Conservation (phyloP, 352 stramenopile species). For the Phytophthora tentaculata region DNA sequence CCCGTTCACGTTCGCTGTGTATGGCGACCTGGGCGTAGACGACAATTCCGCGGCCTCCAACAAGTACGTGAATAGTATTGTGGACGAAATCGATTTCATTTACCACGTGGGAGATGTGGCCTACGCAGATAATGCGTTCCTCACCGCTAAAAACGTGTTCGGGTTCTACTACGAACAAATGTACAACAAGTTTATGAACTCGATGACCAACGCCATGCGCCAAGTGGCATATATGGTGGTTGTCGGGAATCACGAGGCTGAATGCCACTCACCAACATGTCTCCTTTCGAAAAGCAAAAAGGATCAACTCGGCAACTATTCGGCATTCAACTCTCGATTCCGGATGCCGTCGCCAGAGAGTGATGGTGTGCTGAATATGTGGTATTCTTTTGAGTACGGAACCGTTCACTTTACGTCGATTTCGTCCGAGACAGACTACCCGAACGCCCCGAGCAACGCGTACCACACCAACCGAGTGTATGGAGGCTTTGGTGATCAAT, state of each 20-base stretch:
- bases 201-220: conserved; percentile 43
- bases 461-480: conserved; percentile 39
- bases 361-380: conserved; percentile 47
- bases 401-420: conserved; percentile 73
- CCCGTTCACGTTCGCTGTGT: conserved; percentile 38
- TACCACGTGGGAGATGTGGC: conserved; percentile 41
- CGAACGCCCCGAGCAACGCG: conserved; percentile 42
- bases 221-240: conserved; percentile 71
- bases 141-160: conserved; percentile 28
- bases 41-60: conserved; percentile 39
- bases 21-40: conserved; percentile 37
- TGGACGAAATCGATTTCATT: conserved; percentile 35
- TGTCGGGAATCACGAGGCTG: conserved; percentile 74
- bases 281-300: conserved; percentile 32
- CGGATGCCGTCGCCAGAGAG: conserved; percentile 47
- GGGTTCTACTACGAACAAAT: conserved; percentile 48
- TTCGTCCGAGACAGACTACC: conserved; percentile 68
- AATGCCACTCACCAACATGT: conserved; percentile 54
- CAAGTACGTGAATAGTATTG: conserved; percentile 40
- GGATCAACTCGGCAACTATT: conserved; percentile 54
- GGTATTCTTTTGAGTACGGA: conserved; percentile 51
- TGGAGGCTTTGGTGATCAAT: conserved; percentile 50
- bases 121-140: conserved; percentile 42
- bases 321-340: conserved; percentile 55
- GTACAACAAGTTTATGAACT: conserved; percentile 79